Conservation (phyloP, 2,329 filamentous ascomycete genomes). For the Thielaviopsis musarum region DNA sequence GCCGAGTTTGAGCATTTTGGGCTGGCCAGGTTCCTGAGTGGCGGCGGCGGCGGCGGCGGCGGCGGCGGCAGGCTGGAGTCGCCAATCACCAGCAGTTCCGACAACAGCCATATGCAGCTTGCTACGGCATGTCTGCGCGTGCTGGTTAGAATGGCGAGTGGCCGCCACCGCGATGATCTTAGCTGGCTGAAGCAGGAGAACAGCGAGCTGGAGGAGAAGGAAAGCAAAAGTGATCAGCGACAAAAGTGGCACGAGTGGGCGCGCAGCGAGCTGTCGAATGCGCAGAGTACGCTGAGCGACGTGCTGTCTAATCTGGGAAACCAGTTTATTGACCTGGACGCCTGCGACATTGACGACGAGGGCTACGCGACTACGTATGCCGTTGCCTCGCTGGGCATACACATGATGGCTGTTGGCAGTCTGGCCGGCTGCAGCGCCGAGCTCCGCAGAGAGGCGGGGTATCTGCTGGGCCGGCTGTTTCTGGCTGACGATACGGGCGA, state of each 20-base stretch:
- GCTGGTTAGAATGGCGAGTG: background rate
- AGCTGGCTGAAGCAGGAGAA: too few relatives aligned
- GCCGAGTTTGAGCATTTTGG: background rate
- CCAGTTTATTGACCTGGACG: background rate
- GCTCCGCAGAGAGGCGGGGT: background rate
- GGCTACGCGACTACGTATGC: background rate
- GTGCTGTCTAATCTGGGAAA: too few relatives aligned
- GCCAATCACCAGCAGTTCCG: too few relatives aligned
- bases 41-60: too few relatives aligned
- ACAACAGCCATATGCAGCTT: background rate
- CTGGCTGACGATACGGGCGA: background rate
- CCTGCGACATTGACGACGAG: background rate
- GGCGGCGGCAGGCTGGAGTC: too few relatives aligned
- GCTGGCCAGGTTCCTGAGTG: background rate
- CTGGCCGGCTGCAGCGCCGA: background rate
- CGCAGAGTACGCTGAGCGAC: too few relatives aligned
- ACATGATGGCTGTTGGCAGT: background rate
- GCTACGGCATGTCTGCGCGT: background rate
- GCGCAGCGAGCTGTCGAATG: too few relatives aligned
- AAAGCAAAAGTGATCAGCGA: too few relatives aligned
- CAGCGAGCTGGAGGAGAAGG: too few relatives aligned
- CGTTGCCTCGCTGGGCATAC: background rate
- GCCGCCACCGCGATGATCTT: background rate
- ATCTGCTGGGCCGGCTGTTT: background rate
- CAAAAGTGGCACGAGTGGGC: too few relatives aligned